Conservation (phyloP, 768 basidiomycete species). For the Mrakia frigida region DNA sequence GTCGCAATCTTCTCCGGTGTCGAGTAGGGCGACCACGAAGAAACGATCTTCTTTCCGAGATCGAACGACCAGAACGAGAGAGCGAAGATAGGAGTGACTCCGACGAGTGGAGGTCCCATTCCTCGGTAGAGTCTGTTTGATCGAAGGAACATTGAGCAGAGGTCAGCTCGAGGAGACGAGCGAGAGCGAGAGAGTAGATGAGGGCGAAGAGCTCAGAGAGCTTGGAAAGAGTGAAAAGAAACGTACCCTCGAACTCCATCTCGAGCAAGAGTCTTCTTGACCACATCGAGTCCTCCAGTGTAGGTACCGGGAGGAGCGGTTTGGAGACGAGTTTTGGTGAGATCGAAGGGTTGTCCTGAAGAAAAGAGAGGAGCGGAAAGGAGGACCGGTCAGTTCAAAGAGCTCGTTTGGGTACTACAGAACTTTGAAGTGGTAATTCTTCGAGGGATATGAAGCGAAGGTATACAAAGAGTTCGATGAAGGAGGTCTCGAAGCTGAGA, state of each 20-base stretch:
- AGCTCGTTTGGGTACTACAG: background rate
- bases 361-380: conserved; percentile 2
- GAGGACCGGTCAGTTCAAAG: background rate
- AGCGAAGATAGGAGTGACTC: conserved; percentile 97
- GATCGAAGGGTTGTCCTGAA: conserved; percentile 91
- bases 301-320: conserved; percentile 85
- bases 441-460: too few relatives aligned
- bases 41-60: conserved; percentile 77
- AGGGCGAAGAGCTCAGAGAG: background rate
- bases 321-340: conserved; percentile 74
- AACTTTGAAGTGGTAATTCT: background rate
- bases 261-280: conserved; percentile 79
- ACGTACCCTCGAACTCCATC: conserved; percentile 83
- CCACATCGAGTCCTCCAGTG: conserved; percentile 87
- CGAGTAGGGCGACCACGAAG: conserved; percentile 25
- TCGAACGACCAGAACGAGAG: conserved; percentile 81
- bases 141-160: background rate
- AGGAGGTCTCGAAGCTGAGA: background rate
- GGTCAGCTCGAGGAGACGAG: background rate
- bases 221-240: too few relatives aligned
- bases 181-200: conserved; percentile 5
- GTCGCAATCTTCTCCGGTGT: conserved; percentile 68
- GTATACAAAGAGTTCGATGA: background rate
- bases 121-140: conserved; percentile 44
- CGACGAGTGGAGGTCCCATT: conserved; percentile 85